Base-by-base conservation (phyloP, 345 rosid genomes). In the Isatis tinctoria region DNA sequence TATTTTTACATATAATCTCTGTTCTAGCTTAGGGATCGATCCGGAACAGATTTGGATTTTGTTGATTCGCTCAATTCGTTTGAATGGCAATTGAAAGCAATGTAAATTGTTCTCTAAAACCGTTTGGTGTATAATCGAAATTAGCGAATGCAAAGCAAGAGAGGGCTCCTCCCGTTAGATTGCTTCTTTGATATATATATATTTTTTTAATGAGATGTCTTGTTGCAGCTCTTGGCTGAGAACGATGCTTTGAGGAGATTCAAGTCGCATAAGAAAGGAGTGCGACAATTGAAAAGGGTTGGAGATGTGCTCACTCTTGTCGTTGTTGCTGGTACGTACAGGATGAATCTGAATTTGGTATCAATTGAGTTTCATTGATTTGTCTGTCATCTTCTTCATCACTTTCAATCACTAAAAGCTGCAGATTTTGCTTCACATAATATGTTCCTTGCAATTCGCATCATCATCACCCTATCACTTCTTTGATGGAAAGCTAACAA, bases 261-360 rank as follows among this genome's bases (percentile, higher is more conserved):
- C 87, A 90, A 92, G 75, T 92, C 99, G 9, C 80, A 87, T 64
- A 89, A 86, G 82, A 87, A 81, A 85, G 36, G 87, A 12, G 97
- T 88, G 10, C 61, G 71, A 65, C 51, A 14, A 8, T 32, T 90
- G 79, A 92, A 89, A 67, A 88, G 83, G 67, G 22, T 92, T 14
- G 94, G 94, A 56, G 96, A 92, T 85, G 85, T 87, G 72, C 97
- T 96, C 57, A 96, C 94, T 0, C n/a, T 87, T 67, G 87, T 84
- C 16, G 90, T 89, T 48, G 87, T 92, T 70, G 97, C 98, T 83
- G 97, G 98, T 57, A 44, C 7, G 39, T 51, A 4, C 51, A 51
- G 45, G 22, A 47, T 65, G 70, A 35, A 49, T n/a, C 32, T 41
- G 56, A 13, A 49, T 17, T 37, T 48, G 32, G 10, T 59, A 32